Base-by-base conservation (phyloP, 352 stramenopile genomes). In the Globisporangium radiosum region DNA sequence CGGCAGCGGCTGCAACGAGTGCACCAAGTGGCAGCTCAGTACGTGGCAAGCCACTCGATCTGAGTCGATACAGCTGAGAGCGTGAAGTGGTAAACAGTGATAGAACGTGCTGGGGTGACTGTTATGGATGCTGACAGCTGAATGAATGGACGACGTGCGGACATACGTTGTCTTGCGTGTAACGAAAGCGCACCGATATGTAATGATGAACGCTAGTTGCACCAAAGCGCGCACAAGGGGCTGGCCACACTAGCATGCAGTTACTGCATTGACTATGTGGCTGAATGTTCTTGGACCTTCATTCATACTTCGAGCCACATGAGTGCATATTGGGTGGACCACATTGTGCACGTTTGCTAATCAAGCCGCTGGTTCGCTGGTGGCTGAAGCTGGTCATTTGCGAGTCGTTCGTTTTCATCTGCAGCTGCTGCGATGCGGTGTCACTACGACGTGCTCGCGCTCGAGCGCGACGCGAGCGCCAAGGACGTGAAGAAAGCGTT, bases 401-500 rank as follows among this genome's bases (percentile, higher is more conserved):
- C 25, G 25, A 33, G 25, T 33, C 25, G 33, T n/a, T 52, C 14
- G 47, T 15, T 39, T 13, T n/a, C 11, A 14, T 25, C 49, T 19
- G 39, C 25, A 43, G n/a, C 5, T 11, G 5, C 13, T 13, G 1
- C 49, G 54, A 90, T 94, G 81, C 81, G 68, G 36, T 94, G 85
- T 58, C 81, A 93, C 74, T 94, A 94, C 64, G 85, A 92, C 43
- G 85, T 93, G 66, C 78, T 94, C 37, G 67, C 62, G 38, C 57
- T 88, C 50, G 71, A 82, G 69, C 80, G 83, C 5, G 75, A 88
- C 40, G 77, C 72, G 5, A 70, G 68, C 8, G 62, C 63, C 7
- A 66, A 57, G 47, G 83, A 91, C 39, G 76, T 94, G 55, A 90
- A 90, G 68, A 88, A 88, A 62, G 81, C 79, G 14, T 94, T 91